These are phyloP conservation scores for Cajanus cajan DNA, from an alignment of 306 rosid species.

Conservation along the genomic window DNA sequence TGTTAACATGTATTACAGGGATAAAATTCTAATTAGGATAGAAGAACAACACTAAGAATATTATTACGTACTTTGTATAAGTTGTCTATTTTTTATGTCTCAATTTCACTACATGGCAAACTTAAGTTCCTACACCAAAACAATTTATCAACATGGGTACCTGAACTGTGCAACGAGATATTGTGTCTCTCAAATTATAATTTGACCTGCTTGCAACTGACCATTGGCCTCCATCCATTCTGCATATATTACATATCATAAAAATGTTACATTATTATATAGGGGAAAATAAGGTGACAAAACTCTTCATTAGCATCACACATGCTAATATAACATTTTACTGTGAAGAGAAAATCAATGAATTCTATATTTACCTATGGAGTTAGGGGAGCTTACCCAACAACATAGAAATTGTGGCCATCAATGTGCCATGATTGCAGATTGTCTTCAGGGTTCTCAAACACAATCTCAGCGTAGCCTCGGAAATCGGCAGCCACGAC, in stretches of 20 bases:
- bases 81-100: not conserved
- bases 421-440: conserved; percentile 86
- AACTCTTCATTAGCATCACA: not conserved
- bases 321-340: not conserved
- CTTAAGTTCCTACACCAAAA: not conserved
- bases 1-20: too few relatives aligned
- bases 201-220: conserved; percentile 55
- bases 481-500: conserved; percentile 81
- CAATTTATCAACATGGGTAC: conserved; percentile 34
- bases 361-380: not conserved
- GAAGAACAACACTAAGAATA: too few relatives aligned
- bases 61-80: too few relatives aligned
- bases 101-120: not conserved
- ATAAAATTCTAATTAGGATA: too few relatives aligned
- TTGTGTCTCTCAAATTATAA: conserved; percentile 76
- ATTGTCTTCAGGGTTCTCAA: conserved; percentile 73
- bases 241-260: conserved; percentile 23
- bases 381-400: conserved; percentile 55
- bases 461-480: conserved; percentile 63
- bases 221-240: conserved; percentile 98
- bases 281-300: not conserved
- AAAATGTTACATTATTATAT: not conserved
- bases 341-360: not conserved
- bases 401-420: conserved; percentile 78
- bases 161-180: conserved; percentile 84